Percentiles rank a stretch among this genome's conserved stretches.
Evolutionary conservation across 1,139 yeast genomes (phyloP).

Genomic region (Kodamaea derodonti): DNA sequence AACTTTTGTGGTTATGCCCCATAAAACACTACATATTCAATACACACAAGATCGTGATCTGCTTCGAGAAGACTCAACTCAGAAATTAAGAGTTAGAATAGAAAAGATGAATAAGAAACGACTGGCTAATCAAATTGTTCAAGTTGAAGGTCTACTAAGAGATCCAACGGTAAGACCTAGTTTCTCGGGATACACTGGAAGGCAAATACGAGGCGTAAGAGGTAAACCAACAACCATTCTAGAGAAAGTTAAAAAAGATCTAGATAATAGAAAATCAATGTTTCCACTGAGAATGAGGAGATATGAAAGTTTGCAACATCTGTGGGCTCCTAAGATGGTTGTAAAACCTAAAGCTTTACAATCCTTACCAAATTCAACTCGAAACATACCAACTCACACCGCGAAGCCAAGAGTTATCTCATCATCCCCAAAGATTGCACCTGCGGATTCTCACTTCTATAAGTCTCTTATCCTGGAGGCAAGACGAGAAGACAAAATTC

Average conservation of each 20-base stretch:
- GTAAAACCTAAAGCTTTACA: background rate
- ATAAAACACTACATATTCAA: conserved; percentile 38
- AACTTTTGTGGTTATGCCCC: conserved; percentile 26
- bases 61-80: conserved; percentile 49
- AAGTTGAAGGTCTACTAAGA: conserved; percentile 33
- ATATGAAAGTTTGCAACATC: background rate
- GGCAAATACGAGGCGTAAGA: background rate
- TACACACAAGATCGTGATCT: conserved; percentile 42
- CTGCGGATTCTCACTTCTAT: background rate
- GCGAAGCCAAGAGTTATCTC: too few relatives aligned
- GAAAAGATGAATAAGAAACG: conserved; percentile 40
- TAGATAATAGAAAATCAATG: conserved; percentile 31
- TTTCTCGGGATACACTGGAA: conserved; percentile 1
- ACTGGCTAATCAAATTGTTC: conserved; percentile 42
- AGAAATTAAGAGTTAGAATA: conserved; percentile 43
- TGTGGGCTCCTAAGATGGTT: background rate
- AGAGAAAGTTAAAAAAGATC: conserved; percentile 33
- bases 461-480: background rate
- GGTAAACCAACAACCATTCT: conserved; percentile 27
- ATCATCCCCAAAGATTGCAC: background rate
- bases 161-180: conserved; percentile 28
- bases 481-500: background rate
- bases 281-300: conserved; percentile 17
- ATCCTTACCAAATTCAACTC: background rate
- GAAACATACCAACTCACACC: too few relatives aligned